Evolutionary conservation across 805 yeast genomes (phyloP).

Genomic region (Candida qinlingensis): DNA sequence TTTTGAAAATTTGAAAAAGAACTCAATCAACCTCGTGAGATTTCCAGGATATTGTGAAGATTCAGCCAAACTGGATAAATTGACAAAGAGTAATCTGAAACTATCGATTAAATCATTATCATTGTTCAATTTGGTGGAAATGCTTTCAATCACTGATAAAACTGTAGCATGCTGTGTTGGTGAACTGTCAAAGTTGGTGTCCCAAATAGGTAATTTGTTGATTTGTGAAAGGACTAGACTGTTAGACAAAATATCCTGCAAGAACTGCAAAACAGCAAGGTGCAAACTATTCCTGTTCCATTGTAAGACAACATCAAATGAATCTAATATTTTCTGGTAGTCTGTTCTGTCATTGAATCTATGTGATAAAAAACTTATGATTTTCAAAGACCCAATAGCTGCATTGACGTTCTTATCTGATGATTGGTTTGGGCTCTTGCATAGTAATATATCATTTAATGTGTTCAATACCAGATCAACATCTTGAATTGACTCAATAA

Average conservation of each 20-base stretch:
- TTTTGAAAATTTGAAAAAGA: conserved; percentile 34
- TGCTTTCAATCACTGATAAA: conserved; percentile 14
- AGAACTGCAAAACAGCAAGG: conserved; percentile 34
- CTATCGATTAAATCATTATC: conserved; percentile 26
- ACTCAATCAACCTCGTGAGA: conserved; percentile 34
- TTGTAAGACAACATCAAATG: conserved; percentile 28
- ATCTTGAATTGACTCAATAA: conserved; percentile 21
- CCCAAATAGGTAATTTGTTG: conserved; percentile 37
- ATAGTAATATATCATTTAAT: conserved; percentile 14
- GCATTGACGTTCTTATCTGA: conserved; percentile 24
- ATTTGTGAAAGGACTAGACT: conserved; percentile 27
- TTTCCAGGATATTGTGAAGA: conserved; percentile 35
- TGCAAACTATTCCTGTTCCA: conserved; percentile 35
- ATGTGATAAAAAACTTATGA: conserved; percentile 30
- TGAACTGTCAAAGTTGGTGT: conserved; percentile 7
- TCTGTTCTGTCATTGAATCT: conserved; percentile 23
- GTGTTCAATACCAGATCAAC: conserved; percentile 12
- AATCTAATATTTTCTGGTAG: conserved; percentile 28
- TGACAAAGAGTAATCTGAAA: conserved; percentile 32
- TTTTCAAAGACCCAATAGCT: conserved; percentile 35
- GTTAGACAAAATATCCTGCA: conserved; percentile 35
- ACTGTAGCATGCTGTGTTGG: conserved; percentile 18
- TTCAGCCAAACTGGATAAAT: conserved; percentile 29
- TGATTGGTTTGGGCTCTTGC: conserved; percentile 7
- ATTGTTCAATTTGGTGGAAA: conserved; percentile 21